Evolutionary conservation across 495 filamentous ascomycete genomes (phyloP).

Genomic region (Aspergillus funiculosus): DNA sequence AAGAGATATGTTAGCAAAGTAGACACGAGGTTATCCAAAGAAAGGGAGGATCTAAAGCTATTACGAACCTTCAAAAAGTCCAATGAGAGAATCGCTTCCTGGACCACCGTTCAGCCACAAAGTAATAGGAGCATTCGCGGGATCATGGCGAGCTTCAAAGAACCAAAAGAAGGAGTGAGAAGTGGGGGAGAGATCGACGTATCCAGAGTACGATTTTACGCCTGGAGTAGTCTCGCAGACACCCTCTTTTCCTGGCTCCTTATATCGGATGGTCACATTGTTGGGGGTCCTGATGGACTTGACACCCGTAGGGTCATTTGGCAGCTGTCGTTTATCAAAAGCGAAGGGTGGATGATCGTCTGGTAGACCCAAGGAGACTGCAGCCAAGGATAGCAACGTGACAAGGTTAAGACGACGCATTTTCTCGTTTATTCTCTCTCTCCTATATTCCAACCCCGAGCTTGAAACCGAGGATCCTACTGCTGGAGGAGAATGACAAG

Average conservation of each 20-base stretch:
- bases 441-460: too few species aligned
- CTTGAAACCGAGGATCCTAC: too few species aligned
- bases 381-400: conserved; percentile 23
- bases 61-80: conserved; percentile 58
- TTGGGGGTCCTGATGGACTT: conserved; percentile 54
- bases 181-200: conserved; percentile 39
- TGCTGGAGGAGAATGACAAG: too few species aligned
- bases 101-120: conserved; percentile 52
- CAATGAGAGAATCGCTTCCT: conserved; percentile 59
- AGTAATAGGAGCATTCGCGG: conserved; percentile 45
- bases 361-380: conserved; percentile 17
- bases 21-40: not conserved
- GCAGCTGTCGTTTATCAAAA: conserved; percentile 36
- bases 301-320: conserved; percentile 47
- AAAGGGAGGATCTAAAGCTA: not conserved
- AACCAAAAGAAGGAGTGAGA: conserved; percentile 50
- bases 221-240: conserved; percentile 47
- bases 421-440: not conserved
- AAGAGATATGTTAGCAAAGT: conserved; percentile 15
- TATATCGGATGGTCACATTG: conserved; percentile 43
- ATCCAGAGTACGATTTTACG: conserved; percentile 45
- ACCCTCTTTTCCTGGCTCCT: conserved; percentile 36
- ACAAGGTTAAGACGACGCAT: conserved; percentile 29
- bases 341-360: conserved; percentile 5
- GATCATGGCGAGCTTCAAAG: conserved; percentile 45